These are phyloP conservation scores for Neurospora tetraspora DNA, from an alignment of 495 filamentous ascomycete genomes.

Conservation along the genomic window DNA sequence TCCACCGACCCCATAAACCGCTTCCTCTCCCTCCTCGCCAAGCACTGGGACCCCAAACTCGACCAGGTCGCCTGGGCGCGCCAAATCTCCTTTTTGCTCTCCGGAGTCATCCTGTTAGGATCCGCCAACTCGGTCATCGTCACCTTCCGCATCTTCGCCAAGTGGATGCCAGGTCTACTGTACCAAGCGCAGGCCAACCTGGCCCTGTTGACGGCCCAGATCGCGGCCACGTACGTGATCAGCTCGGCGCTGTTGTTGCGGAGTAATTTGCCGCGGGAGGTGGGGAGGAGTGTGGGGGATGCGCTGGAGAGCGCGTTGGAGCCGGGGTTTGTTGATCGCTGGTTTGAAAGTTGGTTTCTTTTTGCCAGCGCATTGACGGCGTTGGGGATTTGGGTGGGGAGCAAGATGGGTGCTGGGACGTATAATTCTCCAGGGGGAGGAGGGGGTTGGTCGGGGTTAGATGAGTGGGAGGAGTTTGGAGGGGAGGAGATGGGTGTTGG, in stretches of 20 bases:
- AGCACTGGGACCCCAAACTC: constrained; percentile 60
- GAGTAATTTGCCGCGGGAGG: constrained; percentile 60
- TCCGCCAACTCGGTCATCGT: constrained; percentile 68
- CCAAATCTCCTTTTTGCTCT: constrained; percentile 68
- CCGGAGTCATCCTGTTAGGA: constrained; percentile 64
- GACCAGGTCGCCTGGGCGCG: constrained; percentile 63
- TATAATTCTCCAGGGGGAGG: constrained; percentile 12
- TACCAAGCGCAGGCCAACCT: constrained; percentile 53
- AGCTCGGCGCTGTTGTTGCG: constrained; percentile 61
- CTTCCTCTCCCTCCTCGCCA: constrained; percentile 60
- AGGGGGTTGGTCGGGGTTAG: constrained; percentile 32
- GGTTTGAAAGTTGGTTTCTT: constrained; percentile 80
- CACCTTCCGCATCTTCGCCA: constrained; percentile 63
- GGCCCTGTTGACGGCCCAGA: constrained; percentile 62
- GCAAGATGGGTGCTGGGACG: constrained; percentile 35
- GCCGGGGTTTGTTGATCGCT: constrained; percentile 64
- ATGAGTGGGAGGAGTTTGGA: constrained; percentile 54
- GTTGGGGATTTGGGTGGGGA: constrained; percentile 56
- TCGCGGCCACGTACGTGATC: constrained; percentile 72
- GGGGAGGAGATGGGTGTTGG: constrained; percentile 54
- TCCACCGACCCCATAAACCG: constrained; percentile 69
- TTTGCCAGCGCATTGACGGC: constrained; percentile 50
- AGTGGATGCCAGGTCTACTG: constrained; percentile 57
- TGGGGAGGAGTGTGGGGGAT: constrained; percentile 59
- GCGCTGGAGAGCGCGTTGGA: constrained; percentile 62